phyloP scores from a whole-genome alignment of 768 basidiomycete species.

The Leccinum aurantiacum region DNA sequence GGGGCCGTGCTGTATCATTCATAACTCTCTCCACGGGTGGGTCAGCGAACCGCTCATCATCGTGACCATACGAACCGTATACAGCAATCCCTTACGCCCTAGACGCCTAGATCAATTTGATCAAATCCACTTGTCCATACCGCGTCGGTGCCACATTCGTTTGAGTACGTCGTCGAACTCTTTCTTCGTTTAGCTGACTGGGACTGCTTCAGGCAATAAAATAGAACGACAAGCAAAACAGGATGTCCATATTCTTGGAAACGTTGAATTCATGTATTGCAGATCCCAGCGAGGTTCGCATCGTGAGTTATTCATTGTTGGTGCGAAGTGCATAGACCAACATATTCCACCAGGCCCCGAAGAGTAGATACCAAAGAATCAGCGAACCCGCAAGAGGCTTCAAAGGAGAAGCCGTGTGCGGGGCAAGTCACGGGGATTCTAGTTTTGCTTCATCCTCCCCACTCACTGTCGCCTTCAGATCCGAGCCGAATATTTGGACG shows the following conservation, averaged over 20 bases:
- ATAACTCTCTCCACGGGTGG: slow-evolving; percentile 6
- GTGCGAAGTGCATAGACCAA: background rate
- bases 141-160: slow-evolving; percentile 1
- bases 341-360: slow-evolving; percentile 14
- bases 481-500: slow-evolving; percentile 28
- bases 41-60: background rate
- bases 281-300: slow-evolving; percentile 11
- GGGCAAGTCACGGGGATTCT: slow-evolving; percentile 12
- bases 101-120: slow-evolving; percentile 7
- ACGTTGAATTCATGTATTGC: slow-evolving; percentile 26
- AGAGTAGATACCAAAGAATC: slow-evolving; percentile 12
- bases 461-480: slow-evolving; percentile 10
- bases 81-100: slow-evolving; percentile 2
- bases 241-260: slow-evolving; percentile 6
- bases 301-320: slow-evolving; percentile 12
- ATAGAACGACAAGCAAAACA: slow-evolving; percentile 10
- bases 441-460: background rate
- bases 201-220: slow-evolving; percentile 7
- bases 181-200: background rate
- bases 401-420: slow-evolving; percentile 18
- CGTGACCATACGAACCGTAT: background rate
- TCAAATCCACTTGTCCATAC: slow-evolving; percentile 2
- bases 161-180: background rate
- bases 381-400: slow-evolving; percentile 18
- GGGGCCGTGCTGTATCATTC: slow-evolving; percentile 7